These are phyloP conservation scores for Infundibulicybe gibba DNA, from an alignment of 768 basidiomycete genomes.

Conservation along the genomic window DNA sequence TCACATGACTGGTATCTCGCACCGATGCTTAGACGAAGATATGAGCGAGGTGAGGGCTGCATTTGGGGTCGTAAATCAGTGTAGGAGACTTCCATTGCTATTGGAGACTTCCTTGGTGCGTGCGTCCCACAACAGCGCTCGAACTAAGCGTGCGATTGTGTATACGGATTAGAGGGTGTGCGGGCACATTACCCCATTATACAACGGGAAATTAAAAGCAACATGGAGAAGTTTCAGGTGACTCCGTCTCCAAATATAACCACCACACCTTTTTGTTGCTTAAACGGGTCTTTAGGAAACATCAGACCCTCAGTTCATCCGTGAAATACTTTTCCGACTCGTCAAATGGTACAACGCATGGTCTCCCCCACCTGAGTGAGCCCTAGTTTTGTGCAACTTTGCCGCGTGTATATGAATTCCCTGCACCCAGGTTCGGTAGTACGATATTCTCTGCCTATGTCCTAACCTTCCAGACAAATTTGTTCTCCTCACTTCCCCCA, in stretches of 20 bases:
- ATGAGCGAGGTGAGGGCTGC: constrained; percentile 48
- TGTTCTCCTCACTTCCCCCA: constrained; percentile 70
- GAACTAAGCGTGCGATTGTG: neutral
- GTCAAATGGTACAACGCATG: constrained; percentile 76
- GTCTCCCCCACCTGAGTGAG: constrained; percentile 65
- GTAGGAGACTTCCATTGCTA: constrained; percentile 57
- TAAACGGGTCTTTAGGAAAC: constrained; percentile 31
- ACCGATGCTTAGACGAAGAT: constrained; percentile 25
- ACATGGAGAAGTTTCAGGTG: constrained; percentile 65
- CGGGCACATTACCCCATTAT: constrained; percentile 57
- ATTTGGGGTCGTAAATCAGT: constrained; percentile 54
- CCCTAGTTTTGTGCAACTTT: constrained; percentile 8
- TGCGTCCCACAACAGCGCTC: neutral
- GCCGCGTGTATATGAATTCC: constrained; percentile 2
- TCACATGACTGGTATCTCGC: neutral
- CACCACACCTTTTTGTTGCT: neutral
- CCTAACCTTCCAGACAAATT: constrained; percentile 66
- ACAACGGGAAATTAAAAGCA: constrained; percentile 51
- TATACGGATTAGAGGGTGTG: constrained; percentile 49
- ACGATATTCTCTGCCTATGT: constrained; percentile 61
- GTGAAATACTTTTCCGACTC: constrained; percentile 53
- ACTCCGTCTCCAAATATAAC: constrained; percentile 3
- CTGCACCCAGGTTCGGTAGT: constrained; percentile 49
- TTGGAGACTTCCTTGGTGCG: constrained; percentile 74
- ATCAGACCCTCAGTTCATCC: constrained; percentile 45